These are phyloP conservation scores for Penicillium daleae DNA, from an alignment of 495 filamentous ascomycete species.

Conservation along the genomic window DNA sequence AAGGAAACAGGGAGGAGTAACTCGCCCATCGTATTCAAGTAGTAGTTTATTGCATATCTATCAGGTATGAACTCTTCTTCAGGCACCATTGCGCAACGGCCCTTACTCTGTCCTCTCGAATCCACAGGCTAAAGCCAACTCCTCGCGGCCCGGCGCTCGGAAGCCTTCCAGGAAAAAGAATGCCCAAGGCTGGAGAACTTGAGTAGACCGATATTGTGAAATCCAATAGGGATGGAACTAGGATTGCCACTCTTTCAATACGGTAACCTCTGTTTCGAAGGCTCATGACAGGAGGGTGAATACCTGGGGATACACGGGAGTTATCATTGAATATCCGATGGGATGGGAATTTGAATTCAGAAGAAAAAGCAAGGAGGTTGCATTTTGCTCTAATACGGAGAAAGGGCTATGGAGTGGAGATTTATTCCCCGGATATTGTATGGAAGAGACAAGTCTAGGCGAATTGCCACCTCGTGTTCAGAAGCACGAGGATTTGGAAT, in stretches of 20 bases:
- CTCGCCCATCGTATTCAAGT: no score
- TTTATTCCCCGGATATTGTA: constrained; percentile 19
- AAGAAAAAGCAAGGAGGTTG: background rate
- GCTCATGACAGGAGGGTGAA: background rate
- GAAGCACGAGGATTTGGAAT: constrained; percentile 8
- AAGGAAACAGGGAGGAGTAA: no score
- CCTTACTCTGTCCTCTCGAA: no score
- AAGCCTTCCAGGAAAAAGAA: no score
- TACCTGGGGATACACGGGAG: background rate
- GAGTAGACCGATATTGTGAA: no score
- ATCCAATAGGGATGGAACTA: background rate
- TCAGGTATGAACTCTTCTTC: no score
- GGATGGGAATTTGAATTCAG: background rate
- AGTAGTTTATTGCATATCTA: no score
- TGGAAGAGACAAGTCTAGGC: background rate
- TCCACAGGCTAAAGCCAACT: no score
- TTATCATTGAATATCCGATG: background rate
- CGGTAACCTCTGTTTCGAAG: background rate
- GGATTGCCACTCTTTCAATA: no score
- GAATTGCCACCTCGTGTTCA: constrained; percentile 4
- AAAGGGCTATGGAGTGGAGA: constrained; percentile 28
- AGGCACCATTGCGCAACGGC: no score
- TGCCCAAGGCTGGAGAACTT: no score
- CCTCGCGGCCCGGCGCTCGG: no score
- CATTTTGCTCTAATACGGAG: background rate